A percentile compares a stretch with the other conserved stretches of the same genome.
phyloP scores from a whole-genome alignment of 2,329 filamentous ascomycete species.

The Xylaria sp. region DNA sequence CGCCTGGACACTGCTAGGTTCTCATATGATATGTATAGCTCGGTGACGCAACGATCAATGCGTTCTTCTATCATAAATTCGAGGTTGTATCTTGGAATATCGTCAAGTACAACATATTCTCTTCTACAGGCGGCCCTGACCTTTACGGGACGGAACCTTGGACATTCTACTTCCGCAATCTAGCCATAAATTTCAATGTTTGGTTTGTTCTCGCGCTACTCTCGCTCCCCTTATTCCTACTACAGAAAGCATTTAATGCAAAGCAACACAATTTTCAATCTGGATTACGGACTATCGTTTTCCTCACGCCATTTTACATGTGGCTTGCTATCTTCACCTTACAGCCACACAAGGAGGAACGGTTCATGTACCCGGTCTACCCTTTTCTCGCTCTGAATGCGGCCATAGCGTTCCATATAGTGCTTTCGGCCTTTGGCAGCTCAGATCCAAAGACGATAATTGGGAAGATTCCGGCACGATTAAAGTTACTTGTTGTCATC shows the following conservation, averaged over 20 bases:
- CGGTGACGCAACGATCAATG: constrained; percentile 77
- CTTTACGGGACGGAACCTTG: constrained; percentile 97
- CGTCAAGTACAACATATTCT: constrained; percentile 94
- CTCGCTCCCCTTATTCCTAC: constrained; percentile 77
- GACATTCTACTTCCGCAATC: constrained; percentile 95
- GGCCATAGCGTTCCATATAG: constrained; percentile 82
- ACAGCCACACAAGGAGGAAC: constrained; percentile 97
- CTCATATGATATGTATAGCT: constrained; percentile 58
- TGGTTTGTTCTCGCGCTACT: constrained; percentile 87
- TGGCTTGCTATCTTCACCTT: constrained; percentile 92
- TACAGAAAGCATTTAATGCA: constrained; percentile 75
- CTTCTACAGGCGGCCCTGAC: constrained; percentile 81
- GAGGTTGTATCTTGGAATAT: constrained; percentile 90
- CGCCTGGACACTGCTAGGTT: constrained; percentile 4
- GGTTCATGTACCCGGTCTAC: constrained; percentile 98
- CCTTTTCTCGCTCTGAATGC: constrained; percentile 91
- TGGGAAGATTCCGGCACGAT: constrained; percentile 76
- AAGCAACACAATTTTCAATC: constrained; percentile 73
- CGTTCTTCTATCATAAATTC: constrained; percentile 85
- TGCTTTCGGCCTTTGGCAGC: constrained; percentile 79
- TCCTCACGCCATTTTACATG: constrained; percentile 88
- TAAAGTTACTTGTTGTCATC: constrained; percentile 76
- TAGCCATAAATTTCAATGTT: constrained; percentile 93
- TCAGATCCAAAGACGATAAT: constrained; percentile 73
- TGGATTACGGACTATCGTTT: constrained; percentile 78